Evolutionary conservation across 2,329 filamentous ascomycete species (phyloP).

Genomic region (Talaromyces pinophilus): DNA sequence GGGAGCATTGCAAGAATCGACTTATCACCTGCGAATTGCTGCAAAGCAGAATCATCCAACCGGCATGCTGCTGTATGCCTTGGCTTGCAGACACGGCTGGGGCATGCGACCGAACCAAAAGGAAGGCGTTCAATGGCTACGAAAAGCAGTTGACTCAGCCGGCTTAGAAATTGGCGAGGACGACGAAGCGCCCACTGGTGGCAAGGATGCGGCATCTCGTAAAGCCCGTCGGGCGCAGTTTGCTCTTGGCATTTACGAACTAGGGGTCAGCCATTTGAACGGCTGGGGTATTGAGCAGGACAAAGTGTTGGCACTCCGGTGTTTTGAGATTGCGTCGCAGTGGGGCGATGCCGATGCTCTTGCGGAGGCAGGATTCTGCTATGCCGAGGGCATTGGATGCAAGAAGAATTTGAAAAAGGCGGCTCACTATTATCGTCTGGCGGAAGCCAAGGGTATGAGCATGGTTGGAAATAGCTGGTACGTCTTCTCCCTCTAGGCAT

Average conservation of each 20-base stretch:
- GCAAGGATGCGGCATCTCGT: constrained; percentile 64
- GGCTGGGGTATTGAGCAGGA: constrained; percentile 97
- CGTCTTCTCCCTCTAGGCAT: constrained; percentile 44
- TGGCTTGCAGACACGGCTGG: constrained; percentile 96
- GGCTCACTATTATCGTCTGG: constrained; percentile 84
- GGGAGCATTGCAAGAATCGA: constrained; percentile 86
- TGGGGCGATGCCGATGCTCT: constrained; percentile 97
- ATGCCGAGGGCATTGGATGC: constrained; percentile 86
- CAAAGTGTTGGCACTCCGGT: constrained; percentile 80
- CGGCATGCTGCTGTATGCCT: constrained; percentile 91
- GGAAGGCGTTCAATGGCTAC: constrained; percentile 89
- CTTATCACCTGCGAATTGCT: constrained; percentile 89
- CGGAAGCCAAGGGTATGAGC: constrained; percentile 89
- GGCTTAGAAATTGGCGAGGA: constrained; percentile 81
- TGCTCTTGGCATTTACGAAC: constrained; percentile 90
- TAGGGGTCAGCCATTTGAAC: constrained; percentile 96
- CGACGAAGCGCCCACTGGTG: constrained; percentile 52
- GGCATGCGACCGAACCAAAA: constrained; percentile 90
- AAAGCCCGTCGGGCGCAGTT: constrained; percentile 91
- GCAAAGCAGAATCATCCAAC: constrained; percentile 84
- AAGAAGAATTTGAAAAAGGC: constrained; percentile 97
- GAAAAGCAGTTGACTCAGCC: constrained; percentile 83
- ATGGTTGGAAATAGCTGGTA: constrained; percentile 99
- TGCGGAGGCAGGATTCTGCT: constrained; percentile 93
- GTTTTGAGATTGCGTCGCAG: constrained; percentile 92